A percentile compares a stretch with the other conserved stretches of the same genome.
These are phyloP conservation scores for Alloteropsis semialata DNA, from an alignment of 176 grass and related monocot species.

Conservation along the genomic window DNA sequence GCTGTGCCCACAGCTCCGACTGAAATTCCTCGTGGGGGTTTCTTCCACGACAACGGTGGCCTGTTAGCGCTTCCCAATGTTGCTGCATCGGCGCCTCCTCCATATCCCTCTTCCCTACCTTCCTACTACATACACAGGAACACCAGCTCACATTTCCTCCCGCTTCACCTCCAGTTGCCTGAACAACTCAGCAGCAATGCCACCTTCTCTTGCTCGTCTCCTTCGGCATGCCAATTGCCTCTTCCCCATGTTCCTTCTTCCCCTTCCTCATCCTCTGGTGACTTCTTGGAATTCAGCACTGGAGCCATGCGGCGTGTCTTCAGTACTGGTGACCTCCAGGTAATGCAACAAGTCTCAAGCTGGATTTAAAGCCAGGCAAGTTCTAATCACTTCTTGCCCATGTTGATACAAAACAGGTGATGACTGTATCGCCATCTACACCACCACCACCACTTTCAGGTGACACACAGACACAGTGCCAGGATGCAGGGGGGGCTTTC, in stretches of 20 bases:
- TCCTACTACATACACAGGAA: conserved; percentile 33
- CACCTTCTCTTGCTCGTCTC: conserved; percentile 28
- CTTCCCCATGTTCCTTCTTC: conserved; percentile 39
- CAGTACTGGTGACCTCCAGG: conserved; percentile 71
- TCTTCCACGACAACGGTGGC: conserved; percentile 27
- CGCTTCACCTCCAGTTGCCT: conserved; percentile 18
- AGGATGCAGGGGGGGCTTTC: conserved; percentile 28
- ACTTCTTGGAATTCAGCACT: conserved; percentile 49
- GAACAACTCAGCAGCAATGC: conserved; percentile 15
- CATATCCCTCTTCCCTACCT: conserved; percentile 42
- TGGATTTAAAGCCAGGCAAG: background rate
- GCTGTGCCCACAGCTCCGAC: conserved; percentile 40
- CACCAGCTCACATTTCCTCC: conserved; percentile 31
- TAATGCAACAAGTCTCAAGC: conserved; percentile 28
- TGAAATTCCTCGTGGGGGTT: conserved; percentile 33
- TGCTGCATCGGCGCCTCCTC: conserved; percentile 14
- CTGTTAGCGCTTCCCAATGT: background rate
- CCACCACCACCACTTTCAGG: background rate
- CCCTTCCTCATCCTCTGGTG: conserved; percentile 37
- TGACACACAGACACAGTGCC: conserved; percentile 31
- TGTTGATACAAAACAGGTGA: conserved; percentile 47
- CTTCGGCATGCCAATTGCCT: conserved; percentile 36
- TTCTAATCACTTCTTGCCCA: background rate
- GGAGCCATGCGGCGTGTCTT: conserved; percentile 57
- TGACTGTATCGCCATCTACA: background rate